Evolutionary conservation across 2,329 filamentous ascomycete species (phyloP), one percentile per base, ranked within the genome.

Genomic region (Cladobotryum mycophilum): DNA sequence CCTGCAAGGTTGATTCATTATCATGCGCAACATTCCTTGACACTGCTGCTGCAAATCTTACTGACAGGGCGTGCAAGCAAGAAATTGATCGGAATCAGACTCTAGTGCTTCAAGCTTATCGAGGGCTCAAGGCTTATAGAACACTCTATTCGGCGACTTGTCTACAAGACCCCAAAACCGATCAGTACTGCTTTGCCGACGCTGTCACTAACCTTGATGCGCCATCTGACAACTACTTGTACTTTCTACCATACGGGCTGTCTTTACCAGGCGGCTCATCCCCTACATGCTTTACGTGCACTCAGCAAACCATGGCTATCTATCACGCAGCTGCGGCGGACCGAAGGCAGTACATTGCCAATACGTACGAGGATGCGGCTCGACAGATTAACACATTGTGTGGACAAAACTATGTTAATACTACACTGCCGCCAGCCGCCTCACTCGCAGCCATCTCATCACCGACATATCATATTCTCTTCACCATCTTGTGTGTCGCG

Each of bases 121-220:
- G 80, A 40, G 89, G 88, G 43, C 79, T 97, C 60, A 68, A 82
- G 18, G 79, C 88, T 41, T 99, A 96, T 70, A 75, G 84, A 55
- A 79, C 85, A 25, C 71, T 96, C 30, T 95, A 92, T 70, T 77
- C 81, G 45, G 89, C 89, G 3, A 86, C 86, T 6, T 99, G 93
- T 64, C 77, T 95, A 17, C 82, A 81, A 53, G 81, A 88, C 63
- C 75, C 80, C 0, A 68, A 73, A 1, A 83, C 82, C 1, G 76
- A 76, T 46, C 79, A 82, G 57, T 96, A 92, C 73, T 86, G 82
- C 72, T 96, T 89, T 66, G 88, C 88, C 57, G 85, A 88, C 59
- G 89, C 92, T 45, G 82, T 91, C 53, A 89, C 87, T 44, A 95
- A 96, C 68, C 65, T 72, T 5, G 79, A 81, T 18, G 85, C 80